phyloP scores from a whole-genome alignment of 176 grass and related monocot genomes.

The Musa troglodytarum region DNA sequence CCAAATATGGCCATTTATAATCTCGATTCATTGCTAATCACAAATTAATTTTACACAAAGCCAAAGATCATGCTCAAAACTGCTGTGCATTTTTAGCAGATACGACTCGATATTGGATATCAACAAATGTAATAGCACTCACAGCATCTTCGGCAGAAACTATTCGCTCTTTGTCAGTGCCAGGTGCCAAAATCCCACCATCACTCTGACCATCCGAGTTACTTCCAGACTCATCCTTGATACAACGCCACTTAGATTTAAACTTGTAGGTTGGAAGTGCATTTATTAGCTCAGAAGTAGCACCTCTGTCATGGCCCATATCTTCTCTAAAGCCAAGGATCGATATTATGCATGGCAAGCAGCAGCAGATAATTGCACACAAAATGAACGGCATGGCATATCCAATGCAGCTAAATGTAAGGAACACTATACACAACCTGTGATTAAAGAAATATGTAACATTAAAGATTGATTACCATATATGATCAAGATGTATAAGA shows the following conservation, averaged over 20 bases:
- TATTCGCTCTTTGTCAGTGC: constrained; percentile 54
- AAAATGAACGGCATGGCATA: constrained; percentile 84
- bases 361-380: constrained; percentile 84
- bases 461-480: background rate
- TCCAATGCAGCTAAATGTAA: constrained; percentile 79
- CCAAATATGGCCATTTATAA: background rate
- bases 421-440: constrained; percentile 91
- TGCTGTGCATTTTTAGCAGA: background rate
- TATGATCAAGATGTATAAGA: background rate
- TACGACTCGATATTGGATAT: background rate
- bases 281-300: constrained; percentile 58
- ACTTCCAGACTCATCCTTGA: constrained; percentile 18
- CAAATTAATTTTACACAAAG: background rate
- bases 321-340: constrained; percentile 65
- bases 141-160: constrained; percentile 71
- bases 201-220: constrained; percentile 25
- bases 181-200: constrained; percentile 43
- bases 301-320: constrained; percentile 49
- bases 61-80: background rate
- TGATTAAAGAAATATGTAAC: constrained; percentile 6
- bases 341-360: constrained; percentile 93
- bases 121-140: constrained; percentile 2
- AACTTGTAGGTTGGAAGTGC: constrained; percentile 75
- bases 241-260: constrained; percentile 32
- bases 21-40: background rate